Conservation (phyloP, 345 rosid species). For the Pugionium dolabratum region DNA sequence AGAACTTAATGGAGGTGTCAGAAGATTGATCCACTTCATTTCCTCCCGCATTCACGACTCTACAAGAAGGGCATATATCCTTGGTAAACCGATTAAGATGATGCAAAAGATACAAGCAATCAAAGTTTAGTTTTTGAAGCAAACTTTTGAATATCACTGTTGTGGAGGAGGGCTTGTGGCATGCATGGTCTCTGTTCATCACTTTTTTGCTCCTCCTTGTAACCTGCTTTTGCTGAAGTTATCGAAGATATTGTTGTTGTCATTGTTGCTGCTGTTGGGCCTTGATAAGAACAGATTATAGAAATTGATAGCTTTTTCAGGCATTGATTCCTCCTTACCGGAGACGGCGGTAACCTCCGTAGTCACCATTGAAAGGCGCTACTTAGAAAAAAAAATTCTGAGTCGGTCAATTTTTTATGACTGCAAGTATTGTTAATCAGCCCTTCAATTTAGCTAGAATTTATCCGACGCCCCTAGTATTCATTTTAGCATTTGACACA, state of each 20-base stretch:
- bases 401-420: neutral
- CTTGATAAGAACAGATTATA: no score
- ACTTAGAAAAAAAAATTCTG: neutral
- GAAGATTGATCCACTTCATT: slow-evolving; percentile 25
- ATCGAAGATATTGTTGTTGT: no score
- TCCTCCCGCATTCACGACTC: slow-evolving; percentile 34
- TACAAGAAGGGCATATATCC: slow-evolving; percentile 19
- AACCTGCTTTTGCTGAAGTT: no score
- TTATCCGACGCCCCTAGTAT: neutral
- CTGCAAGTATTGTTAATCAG: neutral
- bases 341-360: slow-evolving; percentile 35
- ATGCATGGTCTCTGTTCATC: no score
- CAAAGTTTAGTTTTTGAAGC: no score
- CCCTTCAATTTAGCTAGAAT: neutral
- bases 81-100: neutral
- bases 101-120: no score
- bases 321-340: neutral
- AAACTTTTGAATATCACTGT: no score
- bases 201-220: no score
- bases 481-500: neutral
- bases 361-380: slow-evolving; percentile 6
- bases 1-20: slow-evolving; percentile 34
- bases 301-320: no score
- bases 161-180: no score
- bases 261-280: no score